Conservation (phyloP, 495 filamentous ascomycete species). For the Penicillium egyptiacum region DNA sequence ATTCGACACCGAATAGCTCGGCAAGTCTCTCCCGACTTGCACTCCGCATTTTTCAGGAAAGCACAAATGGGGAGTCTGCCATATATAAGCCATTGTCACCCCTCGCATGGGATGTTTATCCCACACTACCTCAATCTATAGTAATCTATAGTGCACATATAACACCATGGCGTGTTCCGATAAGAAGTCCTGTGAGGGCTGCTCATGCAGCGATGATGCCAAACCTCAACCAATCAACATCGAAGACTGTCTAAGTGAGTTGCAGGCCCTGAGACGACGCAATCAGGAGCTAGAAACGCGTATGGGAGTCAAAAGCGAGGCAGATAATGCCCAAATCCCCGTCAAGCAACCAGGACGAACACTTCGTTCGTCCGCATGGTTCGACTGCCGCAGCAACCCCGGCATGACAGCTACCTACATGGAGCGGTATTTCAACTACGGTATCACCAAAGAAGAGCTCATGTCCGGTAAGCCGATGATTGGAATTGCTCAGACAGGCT, state of each 20-base stretch:
- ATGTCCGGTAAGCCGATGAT: slow-evolving; percentile 57
- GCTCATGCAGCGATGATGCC: slow-evolving; percentile 33
- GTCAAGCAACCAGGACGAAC: slow-evolving; percentile 29
- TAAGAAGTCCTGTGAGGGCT: slow-evolving; percentile 40
- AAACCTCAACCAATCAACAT: slow-evolving; percentile 25
- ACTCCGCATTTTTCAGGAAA: slow-evolving; percentile 4
- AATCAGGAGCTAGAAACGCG: slow-evolving; percentile 31
- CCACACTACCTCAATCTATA: background rate
- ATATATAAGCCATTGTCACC: slow-evolving; percentile 9
- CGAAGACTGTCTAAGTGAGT: slow-evolving; percentile 29
- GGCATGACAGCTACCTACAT: slow-evolving; percentile 55
- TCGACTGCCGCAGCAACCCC: slow-evolving; percentile 45
- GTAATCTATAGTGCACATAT: background rate
- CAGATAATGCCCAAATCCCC: slow-evolving; percentile 10
- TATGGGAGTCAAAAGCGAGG: slow-evolving; percentile 14
- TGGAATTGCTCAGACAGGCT: slow-evolving; percentile 57
- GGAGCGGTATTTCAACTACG: slow-evolving; percentile 58
- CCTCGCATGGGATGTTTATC: background rate
- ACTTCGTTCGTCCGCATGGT: slow-evolving; percentile 50
- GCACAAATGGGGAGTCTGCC: slow-evolving; percentile 3
- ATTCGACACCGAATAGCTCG: background rate
- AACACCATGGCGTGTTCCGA: slow-evolving; percentile 36
- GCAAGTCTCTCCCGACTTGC: slow-evolving; percentile 8
- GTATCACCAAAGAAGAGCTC: slow-evolving; percentile 53
- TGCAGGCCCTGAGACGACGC: slow-evolving; percentile 24